phyloP scores from a whole-genome alignment of 1,139 yeast genomes.

The Saccharomyces hybrid region DNA sequence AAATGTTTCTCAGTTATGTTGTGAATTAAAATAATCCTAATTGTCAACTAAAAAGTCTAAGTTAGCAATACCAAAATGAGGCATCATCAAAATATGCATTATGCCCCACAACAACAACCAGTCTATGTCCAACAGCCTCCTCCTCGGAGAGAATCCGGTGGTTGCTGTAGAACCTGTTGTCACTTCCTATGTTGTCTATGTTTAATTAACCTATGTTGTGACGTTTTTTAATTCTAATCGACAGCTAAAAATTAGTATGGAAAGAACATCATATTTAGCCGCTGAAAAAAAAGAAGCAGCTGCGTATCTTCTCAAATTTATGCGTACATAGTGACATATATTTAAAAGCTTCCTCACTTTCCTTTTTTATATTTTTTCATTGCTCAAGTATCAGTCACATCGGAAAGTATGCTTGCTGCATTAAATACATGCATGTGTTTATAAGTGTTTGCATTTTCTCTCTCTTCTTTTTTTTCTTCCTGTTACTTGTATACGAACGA shows the following conservation, averaged over 20 bases:
- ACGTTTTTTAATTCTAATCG: neutral
- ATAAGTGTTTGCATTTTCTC: neutral
- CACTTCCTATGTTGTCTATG: conserved; percentile 9
- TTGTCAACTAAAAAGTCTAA: neutral
- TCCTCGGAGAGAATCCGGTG: conserved; percentile 2
- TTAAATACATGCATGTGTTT: neutral
- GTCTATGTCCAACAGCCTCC: conserved; percentile 12
- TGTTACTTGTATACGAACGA: neutral
- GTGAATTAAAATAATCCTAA: neutral
- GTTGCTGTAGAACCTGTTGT: conserved; percentile 8
- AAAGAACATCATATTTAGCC: neutral
- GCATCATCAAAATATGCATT: conserved; percentile 1
- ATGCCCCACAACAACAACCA: conserved; percentile 6
- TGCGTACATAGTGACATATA: neutral
- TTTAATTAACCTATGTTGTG: conserved; percentile 3
- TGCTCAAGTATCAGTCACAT: neutral
- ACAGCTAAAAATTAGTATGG: neutral
- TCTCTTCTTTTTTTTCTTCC: neutral
- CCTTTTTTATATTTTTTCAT: neutral
- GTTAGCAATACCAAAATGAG: neutral
- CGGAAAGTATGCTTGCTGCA: neutral
- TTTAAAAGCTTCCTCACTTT: neutral
- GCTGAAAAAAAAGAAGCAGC: neutral
- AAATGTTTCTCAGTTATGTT: neutral
- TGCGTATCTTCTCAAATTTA: neutral